These are phyloP conservation scores for Saprolegnia diclina DNA, from an alignment of 352 stramenopile genomes.

Conservation along the genomic window DNA sequence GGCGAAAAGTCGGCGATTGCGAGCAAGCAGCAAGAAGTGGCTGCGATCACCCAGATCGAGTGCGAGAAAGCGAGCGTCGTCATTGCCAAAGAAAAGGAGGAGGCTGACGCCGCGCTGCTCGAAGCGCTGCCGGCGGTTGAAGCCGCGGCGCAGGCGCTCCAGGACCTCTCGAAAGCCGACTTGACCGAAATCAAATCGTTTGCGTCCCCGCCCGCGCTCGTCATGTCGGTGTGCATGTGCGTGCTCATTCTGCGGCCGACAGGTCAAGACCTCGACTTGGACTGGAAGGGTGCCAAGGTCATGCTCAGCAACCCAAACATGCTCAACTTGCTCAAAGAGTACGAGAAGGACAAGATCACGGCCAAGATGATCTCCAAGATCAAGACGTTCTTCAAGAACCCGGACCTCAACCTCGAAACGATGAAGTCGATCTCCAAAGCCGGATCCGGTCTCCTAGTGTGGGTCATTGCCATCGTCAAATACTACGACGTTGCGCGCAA, in stretches of 20 bases:
- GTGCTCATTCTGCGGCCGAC: conserved; percentile 89
- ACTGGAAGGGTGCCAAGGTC: conserved; percentile 92
- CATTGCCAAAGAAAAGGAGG: conserved; percentile 89
- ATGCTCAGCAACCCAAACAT: conserved; percentile 92
- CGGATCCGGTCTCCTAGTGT: conserved; percentile 86
- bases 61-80: conserved; percentile 87
- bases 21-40: conserved; percentile 89
- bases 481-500: conserved; percentile 95
- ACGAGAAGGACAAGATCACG: conserved; percentile 95
- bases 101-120: conserved; percentile 88
- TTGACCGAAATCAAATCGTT: conserved; percentile 95
- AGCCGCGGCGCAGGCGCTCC: conserved; percentile 86
- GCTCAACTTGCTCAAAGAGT: conserved; percentile 89
- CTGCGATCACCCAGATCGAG: conserved; percentile 84
- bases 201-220: conserved; percentile 85
- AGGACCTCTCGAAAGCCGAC: conserved; percentile 93
- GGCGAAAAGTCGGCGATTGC: conserved; percentile 90
- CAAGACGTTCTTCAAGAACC: conserved; percentile 92
- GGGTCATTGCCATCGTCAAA: conserved; percentile 93
- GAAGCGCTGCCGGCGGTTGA: conserved; percentile 92
- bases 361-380: conserved; percentile 94
- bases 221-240: conserved; percentile 93
- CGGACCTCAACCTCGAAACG: conserved; percentile 90
- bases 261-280: conserved; percentile 85
- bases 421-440: conserved; percentile 93